phyloP scores from a whole-genome alignment of 768 basidiomycete genomes.

The Tylopilus sp. region DNA sequence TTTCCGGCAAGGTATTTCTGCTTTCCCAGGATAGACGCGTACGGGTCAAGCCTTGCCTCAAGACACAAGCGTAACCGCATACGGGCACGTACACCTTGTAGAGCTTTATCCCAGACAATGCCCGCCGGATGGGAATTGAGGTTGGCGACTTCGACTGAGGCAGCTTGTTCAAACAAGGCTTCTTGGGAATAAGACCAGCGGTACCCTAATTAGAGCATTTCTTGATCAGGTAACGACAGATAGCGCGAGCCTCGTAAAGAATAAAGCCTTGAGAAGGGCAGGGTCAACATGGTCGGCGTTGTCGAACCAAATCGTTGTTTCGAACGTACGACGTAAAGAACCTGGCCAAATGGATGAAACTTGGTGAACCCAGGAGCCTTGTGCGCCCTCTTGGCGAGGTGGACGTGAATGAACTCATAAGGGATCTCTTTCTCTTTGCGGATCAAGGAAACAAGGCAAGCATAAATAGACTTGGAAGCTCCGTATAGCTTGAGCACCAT shows the following conservation, averaged over 20 bases:
- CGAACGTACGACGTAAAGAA: constrained; percentile 42
- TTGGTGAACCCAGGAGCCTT: constrained; percentile 41
- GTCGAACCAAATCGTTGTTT: background rate
- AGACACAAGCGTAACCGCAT: constrained; percentile 8
- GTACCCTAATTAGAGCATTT: constrained; percentile 56
- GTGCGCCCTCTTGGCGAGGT: constrained; percentile 42
- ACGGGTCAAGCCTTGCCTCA: constrained; percentile 43
- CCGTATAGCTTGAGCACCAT: constrained; percentile 41
- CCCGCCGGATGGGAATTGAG: constrained; percentile 43
- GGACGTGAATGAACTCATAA: constrained; percentile 46
- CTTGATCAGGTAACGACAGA: constrained; percentile 54
- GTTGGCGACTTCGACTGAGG: constrained; percentile 47
- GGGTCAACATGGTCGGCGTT: background rate
- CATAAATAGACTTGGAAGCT: constrained; percentile 39
- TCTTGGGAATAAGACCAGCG: constrained; percentile 43
- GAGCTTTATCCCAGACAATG: constrained; percentile 46
- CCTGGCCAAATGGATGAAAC: constrained; percentile 57
- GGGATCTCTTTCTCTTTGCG: constrained; percentile 55
- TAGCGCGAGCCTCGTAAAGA: too few relatives aligned
- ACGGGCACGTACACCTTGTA: constrained; percentile 43
- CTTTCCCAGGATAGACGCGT: constrained; percentile 53
- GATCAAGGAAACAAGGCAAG: constrained; percentile 47
- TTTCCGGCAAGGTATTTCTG: constrained; percentile 56
- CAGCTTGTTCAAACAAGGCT: constrained; percentile 31
- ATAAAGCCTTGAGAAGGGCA: constrained; percentile 38